Evolutionary conservation across 306 rosid species (phyloP).

Genomic region (Trifolium repens): DNA sequence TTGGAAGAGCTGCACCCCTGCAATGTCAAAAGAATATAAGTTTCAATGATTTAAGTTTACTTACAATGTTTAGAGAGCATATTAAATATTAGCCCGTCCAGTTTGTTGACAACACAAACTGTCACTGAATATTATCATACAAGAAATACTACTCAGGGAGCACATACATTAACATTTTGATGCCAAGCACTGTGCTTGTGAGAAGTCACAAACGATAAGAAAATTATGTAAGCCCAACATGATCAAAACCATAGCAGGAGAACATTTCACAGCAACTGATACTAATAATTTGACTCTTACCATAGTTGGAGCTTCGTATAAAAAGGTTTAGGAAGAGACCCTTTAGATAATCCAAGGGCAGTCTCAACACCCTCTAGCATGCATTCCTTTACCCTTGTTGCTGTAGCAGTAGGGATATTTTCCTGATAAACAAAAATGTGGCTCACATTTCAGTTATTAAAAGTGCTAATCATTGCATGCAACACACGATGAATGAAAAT

Average conservation of each 20-base stretch:
- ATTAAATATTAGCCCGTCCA: background rate
- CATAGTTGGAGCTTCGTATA: slow-evolving; percentile 81
- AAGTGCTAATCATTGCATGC: slow-evolving; percentile 1
- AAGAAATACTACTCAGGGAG: slow-evolving; percentile 21
- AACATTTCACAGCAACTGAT: slow-evolving; percentile 34
- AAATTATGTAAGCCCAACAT: slow-evolving; percentile 17
- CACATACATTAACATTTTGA: slow-evolving; percentile 13
- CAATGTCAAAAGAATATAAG: slow-evolving; percentile 33
- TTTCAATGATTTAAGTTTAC: background rate
- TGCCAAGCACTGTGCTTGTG: background rate
- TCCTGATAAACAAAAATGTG: slow-evolving; percentile 56
- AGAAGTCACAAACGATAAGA: slow-evolving; percentile 21
- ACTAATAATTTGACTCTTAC: slow-evolving; percentile 47
- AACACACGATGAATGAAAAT: slow-evolving; percentile 14
- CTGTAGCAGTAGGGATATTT: slow-evolving; percentile 77
- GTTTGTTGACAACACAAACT: slow-evolving; percentile 20
- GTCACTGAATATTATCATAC: slow-evolving; percentile 8
- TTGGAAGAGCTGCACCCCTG: slow-evolving; percentile 99
- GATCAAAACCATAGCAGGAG: slow-evolving; percentile 14
- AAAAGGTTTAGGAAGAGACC: slow-evolving; percentile 71
- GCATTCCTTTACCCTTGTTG: slow-evolving; percentile 64
- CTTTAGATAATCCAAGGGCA: slow-evolving; percentile 75
- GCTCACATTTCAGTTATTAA: slow-evolving; percentile 24
- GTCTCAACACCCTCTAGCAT: slow-evolving; percentile 90
- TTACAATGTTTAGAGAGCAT: background rate